Base-by-base conservation (phyloP, 2,329 filamentous ascomycete species). In the Penicillium capsulatum region DNA sequence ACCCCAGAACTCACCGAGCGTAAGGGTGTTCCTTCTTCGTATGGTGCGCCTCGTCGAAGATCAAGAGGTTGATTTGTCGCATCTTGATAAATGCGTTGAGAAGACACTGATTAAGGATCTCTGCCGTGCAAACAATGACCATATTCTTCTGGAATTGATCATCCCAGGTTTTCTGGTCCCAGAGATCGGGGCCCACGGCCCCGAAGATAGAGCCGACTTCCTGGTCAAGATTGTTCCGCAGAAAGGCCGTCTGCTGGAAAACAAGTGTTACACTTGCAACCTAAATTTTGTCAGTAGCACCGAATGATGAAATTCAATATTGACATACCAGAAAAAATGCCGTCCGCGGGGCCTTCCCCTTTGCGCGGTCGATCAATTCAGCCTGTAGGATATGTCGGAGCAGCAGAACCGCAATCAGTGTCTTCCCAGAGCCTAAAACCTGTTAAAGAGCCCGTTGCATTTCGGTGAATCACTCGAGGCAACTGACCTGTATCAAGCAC, bases 11-110 rank as follows among this genome's bases (percentile, higher is more conserved):
- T 38, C 46, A 73, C 72, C 80, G 77, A 14, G 91, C 87, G 58
- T 95, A 98, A 0, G 87, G 77, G 56, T 98, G 92, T 36, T 89
- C 85, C 61, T 91, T 94, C 66, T 98, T 98, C 0, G 91, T 81
- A 58, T 97, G 92, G 56, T 98, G 92, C 4, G 90, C 92, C 65
- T 98, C 92, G 56, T 98, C 92, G 50, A 98, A 95, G 44, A 97
- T 81, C 26, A 98, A 72, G 1, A 98, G 75, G 56, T 91, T 97
- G 62, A 97, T 88, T 52, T 85, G 79, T 13, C 79, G 70, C 69
- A 98, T 95, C 7, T 66, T 76, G 43, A 96, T 76, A 63, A 88
- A 94, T 0, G 84, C 83, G 54, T 84, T 84, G 48, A 82, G 77
- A 2, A 98, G 75, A 52, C 84, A 88, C 46, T 86, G 80, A 24